These are phyloP conservation scores for Royoungia palumana DNA, from an alignment of 768 basidiomycete genomes.

Conservation along the genomic window DNA sequence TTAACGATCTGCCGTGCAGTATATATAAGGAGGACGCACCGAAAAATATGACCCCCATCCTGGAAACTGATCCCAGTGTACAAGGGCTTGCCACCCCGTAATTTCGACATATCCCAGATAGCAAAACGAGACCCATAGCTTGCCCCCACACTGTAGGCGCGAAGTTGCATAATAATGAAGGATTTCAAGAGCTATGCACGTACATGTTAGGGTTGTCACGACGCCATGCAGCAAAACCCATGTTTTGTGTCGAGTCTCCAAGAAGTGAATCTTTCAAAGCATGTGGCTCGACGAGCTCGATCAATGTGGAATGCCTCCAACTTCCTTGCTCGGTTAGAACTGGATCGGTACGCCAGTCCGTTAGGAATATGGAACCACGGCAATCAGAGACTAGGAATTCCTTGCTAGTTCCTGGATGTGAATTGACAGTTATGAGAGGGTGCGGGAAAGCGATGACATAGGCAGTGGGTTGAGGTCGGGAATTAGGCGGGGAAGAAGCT, in stretches of 20 bases:
- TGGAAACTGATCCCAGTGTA: slow-evolving; percentile 60
- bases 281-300: slow-evolving; percentile 72
- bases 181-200: slow-evolving; percentile 23
- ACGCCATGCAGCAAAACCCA: slow-evolving; percentile 68
- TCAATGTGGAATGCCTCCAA: slow-evolving; percentile 60
- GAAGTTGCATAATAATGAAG: background rate
- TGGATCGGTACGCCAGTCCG: slow-evolving; percentile 82
- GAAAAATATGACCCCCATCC: slow-evolving; percentile 65
- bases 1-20: background rate
- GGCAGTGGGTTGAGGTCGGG: slow-evolving; percentile 69
- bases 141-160: slow-evolving; percentile 59
- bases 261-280: slow-evolving; percentile 52
- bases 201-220: slow-evolving; percentile 70
- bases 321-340: slow-evolving; percentile 46
- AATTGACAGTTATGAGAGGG: slow-evolving; percentile 63
- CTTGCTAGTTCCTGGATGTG: slow-evolving; percentile 71
- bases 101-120: slow-evolving; percentile 71
- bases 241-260: slow-evolving; percentile 44
- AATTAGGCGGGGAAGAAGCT: slow-evolving; percentile 27
- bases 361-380: slow-evolving; percentile 68
- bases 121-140: slow-evolving; percentile 69
- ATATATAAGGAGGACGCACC: slow-evolving; percentile 38
- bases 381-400: slow-evolving; percentile 78
- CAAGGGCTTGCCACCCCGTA: slow-evolving; percentile 71
- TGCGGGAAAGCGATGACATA: slow-evolving; percentile 73